Evolutionary conservation across 1,284 basidiomycete genomes (phyloP).

Genomic region (Bothia castanella): DNA sequence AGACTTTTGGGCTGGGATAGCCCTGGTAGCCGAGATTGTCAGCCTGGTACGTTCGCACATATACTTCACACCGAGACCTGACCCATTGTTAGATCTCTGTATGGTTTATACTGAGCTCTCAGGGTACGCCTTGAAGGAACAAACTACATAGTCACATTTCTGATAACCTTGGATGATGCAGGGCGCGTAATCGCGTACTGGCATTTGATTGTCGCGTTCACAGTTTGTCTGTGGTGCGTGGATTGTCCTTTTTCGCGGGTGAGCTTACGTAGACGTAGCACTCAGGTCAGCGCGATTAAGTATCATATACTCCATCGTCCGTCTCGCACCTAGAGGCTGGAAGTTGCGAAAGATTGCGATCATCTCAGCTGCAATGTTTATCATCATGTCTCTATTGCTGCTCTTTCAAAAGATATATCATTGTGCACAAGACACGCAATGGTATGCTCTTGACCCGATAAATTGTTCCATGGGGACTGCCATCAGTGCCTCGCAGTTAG

Average conservation of each 20-base stretch:
- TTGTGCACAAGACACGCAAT: conserved; percentile 6
- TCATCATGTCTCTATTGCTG: conserved; percentile 2
- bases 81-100: background rate
- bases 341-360: conserved; percentile 2
- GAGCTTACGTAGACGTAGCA: background rate
- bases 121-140: background rate
- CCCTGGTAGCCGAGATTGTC: conserved; percentile 1
- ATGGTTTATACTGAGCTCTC: background rate
- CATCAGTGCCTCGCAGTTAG: background rate
- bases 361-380: conserved; percentile 1
- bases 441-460: conserved; percentile 5
- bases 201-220: conserved; percentile 7
- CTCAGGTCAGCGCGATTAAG: conserved; percentile 8
- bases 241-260: background rate
- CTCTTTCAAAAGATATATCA: conserved; percentile 8
- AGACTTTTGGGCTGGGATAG: background rate
- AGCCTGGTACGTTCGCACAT: conserved; percentile 5
- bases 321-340: conserved; percentile 1
- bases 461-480: conserved; percentile 4
- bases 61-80: background rate
- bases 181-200: conserved; percentile 8
- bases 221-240: conserved; percentile 11
- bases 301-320: conserved; percentile 10
- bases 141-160: background rate
- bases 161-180: background rate